phyloP scores from a whole-genome alignment of 768 basidiomycete species.

The Gautieria morchelliformis region DNA sequence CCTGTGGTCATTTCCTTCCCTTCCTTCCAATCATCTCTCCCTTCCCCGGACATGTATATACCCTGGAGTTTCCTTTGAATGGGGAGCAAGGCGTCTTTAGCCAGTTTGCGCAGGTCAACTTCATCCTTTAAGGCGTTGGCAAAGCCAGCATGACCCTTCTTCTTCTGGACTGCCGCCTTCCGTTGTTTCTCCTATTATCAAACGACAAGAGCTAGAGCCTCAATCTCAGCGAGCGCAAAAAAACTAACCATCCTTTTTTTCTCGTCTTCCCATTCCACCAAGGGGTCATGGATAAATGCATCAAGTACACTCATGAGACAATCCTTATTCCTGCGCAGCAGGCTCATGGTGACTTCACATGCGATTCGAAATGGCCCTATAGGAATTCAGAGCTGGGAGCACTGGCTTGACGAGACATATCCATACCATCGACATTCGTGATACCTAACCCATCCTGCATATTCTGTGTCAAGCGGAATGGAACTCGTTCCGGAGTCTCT shows the following conservation, averaged over 20 bases:
- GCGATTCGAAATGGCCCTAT: constrained; percentile 82
- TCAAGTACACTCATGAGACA: constrained; percentile 92
- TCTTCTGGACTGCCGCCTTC: background rate
- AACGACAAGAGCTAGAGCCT: background rate
- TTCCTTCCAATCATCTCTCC: constrained; percentile 20
- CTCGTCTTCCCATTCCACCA: constrained; percentile 92
- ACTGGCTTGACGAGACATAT: background rate
- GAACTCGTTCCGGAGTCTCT: constrained; percentile 84
- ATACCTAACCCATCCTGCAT: constrained; percentile 87
- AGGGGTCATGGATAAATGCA: constrained; percentile 93
- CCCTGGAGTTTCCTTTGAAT: constrained; percentile 82
- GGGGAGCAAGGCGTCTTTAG: constrained; percentile 65
- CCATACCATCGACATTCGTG: constrained; percentile 78
- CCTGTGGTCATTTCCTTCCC: constrained; percentile 61
- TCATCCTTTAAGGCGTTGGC: constrained; percentile 1
- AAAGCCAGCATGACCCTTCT: background rate
- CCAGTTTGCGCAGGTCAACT: constrained; percentile 54
- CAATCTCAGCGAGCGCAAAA: background rate
- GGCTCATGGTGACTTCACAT: constrained; percentile 81
- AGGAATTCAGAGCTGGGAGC: background rate
- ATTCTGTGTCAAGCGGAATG: constrained; percentile 92
- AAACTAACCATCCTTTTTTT: constrained; percentile 39
- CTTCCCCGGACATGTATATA: constrained; percentile 42
- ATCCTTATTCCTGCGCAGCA: constrained; percentile 86
- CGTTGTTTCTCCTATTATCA: constrained; percentile 3